Conservation (phyloP, 2,329 filamentous ascomycete genomes). For the Monilinia aucupariae region DNA sequence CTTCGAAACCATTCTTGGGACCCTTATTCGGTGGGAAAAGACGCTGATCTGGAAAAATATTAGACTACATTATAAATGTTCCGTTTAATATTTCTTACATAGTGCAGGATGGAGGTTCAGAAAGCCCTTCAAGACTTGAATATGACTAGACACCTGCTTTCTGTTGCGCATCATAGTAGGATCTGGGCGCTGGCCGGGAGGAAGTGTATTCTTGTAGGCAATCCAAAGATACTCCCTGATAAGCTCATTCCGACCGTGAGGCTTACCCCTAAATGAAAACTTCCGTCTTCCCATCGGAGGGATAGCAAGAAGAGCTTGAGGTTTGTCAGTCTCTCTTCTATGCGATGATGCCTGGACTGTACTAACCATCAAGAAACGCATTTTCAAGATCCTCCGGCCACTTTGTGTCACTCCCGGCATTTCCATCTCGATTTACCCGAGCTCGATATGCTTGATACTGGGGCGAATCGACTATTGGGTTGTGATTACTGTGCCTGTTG, state of each 20-base stretch:
- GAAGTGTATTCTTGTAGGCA: slow-evolving; percentile 38
- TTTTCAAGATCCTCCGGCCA: slow-evolving; percentile 60
- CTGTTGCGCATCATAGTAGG: slow-evolving; percentile 42
- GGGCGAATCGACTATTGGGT: slow-evolving; percentile 57
- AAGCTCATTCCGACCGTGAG: slow-evolving; percentile 64
- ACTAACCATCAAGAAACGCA: slow-evolving; percentile 62
- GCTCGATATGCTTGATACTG: slow-evolving; percentile 62
- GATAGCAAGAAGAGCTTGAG: slow-evolving; percentile 56
- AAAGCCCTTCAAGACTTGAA: slow-evolving; percentile 65
- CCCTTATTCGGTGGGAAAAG: slow-evolving; percentile 51
- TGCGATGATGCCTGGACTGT: not conserved
- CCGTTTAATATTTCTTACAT: slow-evolving; percentile 44
- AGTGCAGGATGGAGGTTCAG: slow-evolving; percentile 53
- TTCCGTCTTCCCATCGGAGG: slow-evolving; percentile 62
- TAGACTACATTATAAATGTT: slow-evolving; percentile 13
- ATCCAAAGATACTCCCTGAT: slow-evolving; percentile 64
- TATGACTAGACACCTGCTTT: slow-evolving; percentile 66
- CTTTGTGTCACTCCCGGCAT: slow-evolving; percentile 53
- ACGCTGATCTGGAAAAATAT: slow-evolving; percentile 39
- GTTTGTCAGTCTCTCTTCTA: not conserved
- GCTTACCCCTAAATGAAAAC: slow-evolving; percentile 58
- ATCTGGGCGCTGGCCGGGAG: slow-evolving; percentile 43
- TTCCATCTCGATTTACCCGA: slow-evolving; percentile 58
- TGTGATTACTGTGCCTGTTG: slow-evolving; percentile 37
- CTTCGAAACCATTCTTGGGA: slow-evolving; percentile 49